phyloP scores from a whole-genome alignment of 2,329 filamentous ascomycete species.

The Davidsoniella australis region DNA sequence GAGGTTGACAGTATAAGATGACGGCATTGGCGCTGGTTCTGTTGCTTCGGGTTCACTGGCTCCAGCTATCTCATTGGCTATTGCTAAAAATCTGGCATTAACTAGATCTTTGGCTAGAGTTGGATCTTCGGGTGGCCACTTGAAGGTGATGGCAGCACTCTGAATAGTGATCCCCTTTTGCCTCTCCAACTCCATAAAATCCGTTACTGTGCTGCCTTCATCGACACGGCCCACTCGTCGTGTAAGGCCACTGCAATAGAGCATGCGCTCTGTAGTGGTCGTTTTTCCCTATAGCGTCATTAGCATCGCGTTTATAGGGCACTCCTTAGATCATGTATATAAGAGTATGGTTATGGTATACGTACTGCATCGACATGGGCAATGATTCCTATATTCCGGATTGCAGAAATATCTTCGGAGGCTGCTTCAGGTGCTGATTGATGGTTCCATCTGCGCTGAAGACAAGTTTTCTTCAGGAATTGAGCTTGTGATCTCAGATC shows the following conservation, averaged over 20 bases:
- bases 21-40: background rate
- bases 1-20: conserved; percentile 50
- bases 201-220: conserved; percentile 89
- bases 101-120: conserved; percentile 28
- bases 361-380: conserved; percentile 84
- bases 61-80: background rate
- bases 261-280: conserved; percentile 96
- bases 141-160: conserved; percentile 87
- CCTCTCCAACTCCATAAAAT: conserved; percentile 77
- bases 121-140: conserved; percentile 50
- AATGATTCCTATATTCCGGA: conserved; percentile 94
- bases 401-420: background rate
- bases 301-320: background rate
- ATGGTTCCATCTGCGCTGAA: conserved; percentile 5
- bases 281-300: conserved; percentile 56
- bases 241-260: conserved; percentile 87
- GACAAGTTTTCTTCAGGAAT: background rate
- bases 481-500: background rate
- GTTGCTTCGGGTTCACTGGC: background rate
- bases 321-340: background rate
- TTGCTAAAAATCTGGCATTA: background rate
- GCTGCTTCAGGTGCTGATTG: background rate
- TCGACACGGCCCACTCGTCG: conserved; percentile 79
- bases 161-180: conserved; percentile 65
- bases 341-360: conserved; percentile 4